Base-by-base conservation (phyloP, 495 filamentous ascomycete species). In the Xylaria palmicola region DNA sequence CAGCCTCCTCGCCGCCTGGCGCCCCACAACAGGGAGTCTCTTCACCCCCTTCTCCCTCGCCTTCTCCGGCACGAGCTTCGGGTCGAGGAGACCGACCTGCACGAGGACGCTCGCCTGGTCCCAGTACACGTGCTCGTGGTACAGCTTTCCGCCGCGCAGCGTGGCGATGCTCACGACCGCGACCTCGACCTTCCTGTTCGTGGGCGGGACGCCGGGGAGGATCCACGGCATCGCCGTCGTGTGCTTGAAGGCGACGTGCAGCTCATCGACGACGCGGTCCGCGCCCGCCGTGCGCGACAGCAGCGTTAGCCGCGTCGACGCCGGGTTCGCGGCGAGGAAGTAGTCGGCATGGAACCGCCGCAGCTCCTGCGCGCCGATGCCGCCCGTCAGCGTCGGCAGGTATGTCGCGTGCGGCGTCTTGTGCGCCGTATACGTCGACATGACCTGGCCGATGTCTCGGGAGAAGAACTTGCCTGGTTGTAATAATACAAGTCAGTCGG, bases 61-160 rank as follows among this genome's bases (percentile, higher is more conserved):
- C 36, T 79, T 75, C 24, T 78, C 72, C 6, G 74, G 71, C 0
- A 75, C 61, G 6, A 68, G 20, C 22, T 83, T 84, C 12, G 87
- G 83, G 68, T 91, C 84, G 45, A 90, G 63, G 41, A 92, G 68
- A 0, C 88, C 87, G 0, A 87, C 74, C 69, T 91, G 89, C n/a
- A 88, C 81, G 1, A 92, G 65, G 9, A 92, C 89, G 39, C 81
- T 86, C 4, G 89, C 89, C 67, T 92, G 89, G 64, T 92, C 89
- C 88, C 89, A 92, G 67, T 91, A 91, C 8, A 89, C 77, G 62
- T 90, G 85, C 67, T 91, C 88, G 24, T 84, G 83, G 62, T 83
- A 88, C 6, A 91, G 70, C 57, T 79, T 84, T 0, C 85, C 86
- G 0, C 78, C 87, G 3, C 86, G 76, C 54, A 90, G 64, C 34